Percentiles rank a stretch among this genome's conserved stretches.
phyloP scores from a whole-genome alignment of 495 filamentous ascomycete species.

The Penicillium tannophilum region DNA sequence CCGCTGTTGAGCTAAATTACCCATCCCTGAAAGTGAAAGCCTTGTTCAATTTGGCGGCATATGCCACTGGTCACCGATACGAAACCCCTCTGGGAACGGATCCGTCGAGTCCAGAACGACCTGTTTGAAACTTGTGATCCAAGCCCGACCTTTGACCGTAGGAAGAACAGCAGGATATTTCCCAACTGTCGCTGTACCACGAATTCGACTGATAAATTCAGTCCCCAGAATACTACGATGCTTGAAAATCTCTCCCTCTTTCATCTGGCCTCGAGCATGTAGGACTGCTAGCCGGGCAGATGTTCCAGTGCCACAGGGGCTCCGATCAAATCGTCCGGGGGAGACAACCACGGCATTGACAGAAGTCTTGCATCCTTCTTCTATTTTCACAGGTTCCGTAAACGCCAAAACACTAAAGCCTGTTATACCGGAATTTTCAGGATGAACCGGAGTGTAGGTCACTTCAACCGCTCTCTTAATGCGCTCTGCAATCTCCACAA shows the following conservation, averaged over 20 bases:
- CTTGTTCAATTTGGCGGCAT: slow-evolving; percentile 14
- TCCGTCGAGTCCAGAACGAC: slow-evolving; percentile 34
- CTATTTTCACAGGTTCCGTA: slow-evolving; percentile 24
- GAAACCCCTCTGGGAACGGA: slow-evolving; percentile 36
- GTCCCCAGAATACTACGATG: slow-evolving; percentile 36
- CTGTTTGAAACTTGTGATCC: slow-evolving; percentile 40
- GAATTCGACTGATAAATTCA: slow-evolving; percentile 31
- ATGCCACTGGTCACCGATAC: slow-evolving; percentile 36
- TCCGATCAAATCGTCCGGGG: slow-evolving; percentile 39
- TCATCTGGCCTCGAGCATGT: slow-evolving; percentile 31
- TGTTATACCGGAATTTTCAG: slow-evolving; percentile 33
- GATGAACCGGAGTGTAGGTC: slow-evolving; percentile 32
- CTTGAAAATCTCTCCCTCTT: slow-evolving; percentile 30
- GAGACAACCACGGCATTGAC: slow-evolving; percentile 37
- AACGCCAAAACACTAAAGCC: slow-evolving; percentile 33
- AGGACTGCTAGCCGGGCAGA: slow-evolving; percentile 38
- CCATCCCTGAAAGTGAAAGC: neutral
- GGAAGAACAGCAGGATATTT: slow-evolving; percentile 32
- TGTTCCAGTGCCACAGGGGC: slow-evolving; percentile 41
- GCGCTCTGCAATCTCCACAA: slow-evolving; percentile 34
- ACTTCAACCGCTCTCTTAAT: slow-evolving; percentile 34
- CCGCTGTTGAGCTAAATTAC: no score
- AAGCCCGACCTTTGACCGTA: slow-evolving; percentile 35
- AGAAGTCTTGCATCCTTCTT: slow-evolving; percentile 25
- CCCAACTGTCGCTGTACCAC: slow-evolving; percentile 30